These are phyloP conservation scores for Cercospora sojina DNA, from an alignment of 2,329 filamentous ascomycete genomes.

Conservation along the genomic window DNA sequence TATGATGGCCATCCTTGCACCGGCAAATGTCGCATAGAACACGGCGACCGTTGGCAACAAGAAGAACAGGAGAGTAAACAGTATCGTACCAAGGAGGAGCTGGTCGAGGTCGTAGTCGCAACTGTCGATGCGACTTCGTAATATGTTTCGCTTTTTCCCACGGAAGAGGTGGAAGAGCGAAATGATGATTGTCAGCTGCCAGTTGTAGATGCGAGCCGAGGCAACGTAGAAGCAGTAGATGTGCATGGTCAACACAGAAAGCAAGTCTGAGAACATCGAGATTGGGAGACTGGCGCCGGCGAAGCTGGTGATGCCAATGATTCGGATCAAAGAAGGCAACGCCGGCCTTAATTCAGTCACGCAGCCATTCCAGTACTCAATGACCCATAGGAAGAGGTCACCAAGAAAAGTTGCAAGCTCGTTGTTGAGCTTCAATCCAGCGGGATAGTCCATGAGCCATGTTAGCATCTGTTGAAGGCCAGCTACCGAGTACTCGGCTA, in stretches of 20 bases:
- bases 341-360: constrained; percentile 74
- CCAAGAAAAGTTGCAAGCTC: constrained; percentile 92
- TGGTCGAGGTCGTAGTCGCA: constrained; percentile 99
- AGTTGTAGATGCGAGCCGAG: constrained; percentile 94
- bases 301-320: constrained; percentile 92
- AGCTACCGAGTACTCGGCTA: constrained; percentile 81
- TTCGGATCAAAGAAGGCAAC: constrained; percentile 82
- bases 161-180: constrained; percentile 98
- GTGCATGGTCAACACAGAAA: constrained; percentile 88
- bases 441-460: constrained; percentile 95
- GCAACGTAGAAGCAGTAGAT: constrained; percentile 98
- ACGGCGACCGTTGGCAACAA: constrained; percentile 91
- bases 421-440: constrained; percentile 89
- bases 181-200: constrained; percentile 94
- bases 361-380: constrained; percentile 91
- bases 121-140: constrained; percentile 95
- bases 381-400: constrained; percentile 96
- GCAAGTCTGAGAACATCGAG: constrained; percentile 87
- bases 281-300: constrained; percentile 96
- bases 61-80: constrained; percentile 95
- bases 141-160: constrained; percentile 95
- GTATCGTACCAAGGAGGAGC: constrained; percentile 88
- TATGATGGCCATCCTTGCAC: constrained; percentile 92
- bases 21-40: constrained; percentile 95
- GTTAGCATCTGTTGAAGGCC: constrained; percentile 84